Conservation (phyloP, 148 eudicot species). For the Rhododendron henanense region DNA sequence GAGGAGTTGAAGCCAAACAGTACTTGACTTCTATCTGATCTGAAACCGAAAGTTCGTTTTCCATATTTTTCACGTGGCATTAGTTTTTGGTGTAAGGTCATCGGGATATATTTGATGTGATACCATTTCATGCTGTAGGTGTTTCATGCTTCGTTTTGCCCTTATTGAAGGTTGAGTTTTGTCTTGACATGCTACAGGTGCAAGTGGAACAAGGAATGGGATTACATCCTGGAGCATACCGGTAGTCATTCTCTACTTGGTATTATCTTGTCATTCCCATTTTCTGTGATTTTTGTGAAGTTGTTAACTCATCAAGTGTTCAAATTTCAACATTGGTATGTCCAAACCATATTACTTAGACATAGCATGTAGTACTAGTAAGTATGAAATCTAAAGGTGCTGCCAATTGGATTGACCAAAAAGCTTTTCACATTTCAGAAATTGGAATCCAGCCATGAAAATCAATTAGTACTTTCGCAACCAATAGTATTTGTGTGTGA, state of each 20-base stretch:
- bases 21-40: background rate
- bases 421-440: background rate
- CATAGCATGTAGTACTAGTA: background rate
- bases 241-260: background rate
- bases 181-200: background rate
- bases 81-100: background rate
- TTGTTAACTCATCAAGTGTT: background rate
- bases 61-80: background rate
- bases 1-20: background rate
- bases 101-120: background rate
- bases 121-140: background rate
- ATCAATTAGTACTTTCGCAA: background rate
- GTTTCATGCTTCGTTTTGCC: background rate
- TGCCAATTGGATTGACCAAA: background rate
- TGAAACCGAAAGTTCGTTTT: background rate
- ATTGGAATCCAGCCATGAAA: background rate
- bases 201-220: background rate
- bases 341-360: background rate
- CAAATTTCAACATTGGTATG: background rate
- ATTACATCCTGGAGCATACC: background rate
- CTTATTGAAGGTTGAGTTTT: constrained; percentile 1
- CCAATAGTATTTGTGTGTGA: background rate
- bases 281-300: background rate
- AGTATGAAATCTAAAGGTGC: background rate
- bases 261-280: background rate